Evolutionary conservation across 495 filamentous ascomycete genomes (phyloP).

Genomic region (Recurvomyces mirabilis): DNA sequence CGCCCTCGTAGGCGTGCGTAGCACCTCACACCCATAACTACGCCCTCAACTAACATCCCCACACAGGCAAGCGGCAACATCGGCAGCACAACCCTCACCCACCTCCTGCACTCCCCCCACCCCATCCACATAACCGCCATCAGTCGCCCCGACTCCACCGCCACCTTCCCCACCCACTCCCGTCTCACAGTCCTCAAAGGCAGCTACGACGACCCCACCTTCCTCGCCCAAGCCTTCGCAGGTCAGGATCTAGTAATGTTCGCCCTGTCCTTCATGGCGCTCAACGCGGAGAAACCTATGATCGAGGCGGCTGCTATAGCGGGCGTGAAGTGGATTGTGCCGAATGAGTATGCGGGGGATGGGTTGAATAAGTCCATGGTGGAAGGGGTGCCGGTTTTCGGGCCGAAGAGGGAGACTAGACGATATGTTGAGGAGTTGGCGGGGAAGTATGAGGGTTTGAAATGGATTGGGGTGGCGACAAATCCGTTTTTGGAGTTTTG

Average conservation of each 20-base stretch:
- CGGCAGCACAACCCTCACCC: slow-evolving; percentile 43
- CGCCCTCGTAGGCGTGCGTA: slow-evolving; percentile 20
- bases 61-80: slow-evolving; percentile 46
- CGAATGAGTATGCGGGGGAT: slow-evolving; percentile 36
- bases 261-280: slow-evolving; percentile 47
- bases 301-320: slow-evolving; percentile 50
- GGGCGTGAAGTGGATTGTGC: slow-evolving; percentile 48
- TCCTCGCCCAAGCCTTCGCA: slow-evolving; percentile 36
- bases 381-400: neutral
- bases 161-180: slow-evolving; percentile 32
- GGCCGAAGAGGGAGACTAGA: neutral
- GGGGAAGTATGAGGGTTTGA: slow-evolving; percentile 2
- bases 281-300: slow-evolving; percentile 35
- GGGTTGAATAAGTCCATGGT: neutral
- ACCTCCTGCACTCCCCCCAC: slow-evolving; percentile 32
- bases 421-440: slow-evolving; percentile 30
- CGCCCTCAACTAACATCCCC: neutral
- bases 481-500: slow-evolving; percentile 4
- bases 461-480: slow-evolving; percentile 9
- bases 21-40: neutral
- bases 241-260: slow-evolving; percentile 34
- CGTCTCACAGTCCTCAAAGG: slow-evolving; percentile 28
- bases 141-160: slow-evolving; percentile 36
- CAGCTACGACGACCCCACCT: slow-evolving; percentile 34
- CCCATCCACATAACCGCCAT: slow-evolving; percentile 39